A percentile compares a stretch with the other conserved stretches of the same genome.
These are phyloP conservation scores for Graphilbum fragrans DNA, from an alignment of 2,329 filamentous ascomycete genomes.

Conservation along the genomic window DNA sequence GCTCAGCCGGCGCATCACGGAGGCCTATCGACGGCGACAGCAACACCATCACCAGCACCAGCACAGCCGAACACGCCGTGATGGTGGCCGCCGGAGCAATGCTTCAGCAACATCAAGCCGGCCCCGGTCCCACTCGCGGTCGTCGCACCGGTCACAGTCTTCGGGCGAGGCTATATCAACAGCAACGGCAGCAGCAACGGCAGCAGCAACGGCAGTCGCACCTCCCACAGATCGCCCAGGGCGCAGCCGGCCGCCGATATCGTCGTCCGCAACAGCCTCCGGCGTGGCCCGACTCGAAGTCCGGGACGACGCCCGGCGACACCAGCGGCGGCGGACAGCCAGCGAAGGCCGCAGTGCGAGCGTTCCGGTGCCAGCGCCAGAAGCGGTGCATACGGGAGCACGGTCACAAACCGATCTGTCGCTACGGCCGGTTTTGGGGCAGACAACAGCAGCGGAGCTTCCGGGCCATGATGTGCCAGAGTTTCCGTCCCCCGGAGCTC, in stretches of 20 bases:
- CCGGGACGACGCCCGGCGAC: conserved; percentile 26
- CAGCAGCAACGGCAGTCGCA: conserved; percentile 10
- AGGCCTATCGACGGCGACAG: conserved; percentile 62
- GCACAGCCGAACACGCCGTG: conserved; percentile 42
- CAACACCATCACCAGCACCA: too few species aligned
- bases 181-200: not conserved
- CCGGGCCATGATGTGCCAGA: not conserved
- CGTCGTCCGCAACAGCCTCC: conserved; percentile 22
- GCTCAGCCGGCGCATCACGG: conserved; percentile 79
- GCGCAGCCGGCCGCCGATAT: conserved; percentile 29
- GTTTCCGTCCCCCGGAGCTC: conserved; percentile 1
- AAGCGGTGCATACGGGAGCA: conserved; percentile 34
- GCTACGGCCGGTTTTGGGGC: conserved; percentile 19
- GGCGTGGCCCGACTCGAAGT: conserved; percentile 26
- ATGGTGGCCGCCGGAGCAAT: conserved; percentile 30
- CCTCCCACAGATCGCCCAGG: too few species aligned
- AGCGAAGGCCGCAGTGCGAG: conserved; percentile 45
- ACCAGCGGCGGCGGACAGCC: conserved; percentile 33
- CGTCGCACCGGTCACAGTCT: conserved; percentile 28
- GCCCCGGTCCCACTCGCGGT: conserved; percentile 22
- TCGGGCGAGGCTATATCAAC: conserved; percentile 1
- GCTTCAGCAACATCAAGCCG: conserved; percentile 23
- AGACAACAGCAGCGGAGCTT: not conserved
- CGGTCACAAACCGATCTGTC: conserved; percentile 56
- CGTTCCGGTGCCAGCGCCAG: conserved; percentile 23